These are phyloP conservation scores for Candida pseudoglaebosa DNA, from an alignment of 805 yeast genomes.

Conservation along the genomic window DNA sequence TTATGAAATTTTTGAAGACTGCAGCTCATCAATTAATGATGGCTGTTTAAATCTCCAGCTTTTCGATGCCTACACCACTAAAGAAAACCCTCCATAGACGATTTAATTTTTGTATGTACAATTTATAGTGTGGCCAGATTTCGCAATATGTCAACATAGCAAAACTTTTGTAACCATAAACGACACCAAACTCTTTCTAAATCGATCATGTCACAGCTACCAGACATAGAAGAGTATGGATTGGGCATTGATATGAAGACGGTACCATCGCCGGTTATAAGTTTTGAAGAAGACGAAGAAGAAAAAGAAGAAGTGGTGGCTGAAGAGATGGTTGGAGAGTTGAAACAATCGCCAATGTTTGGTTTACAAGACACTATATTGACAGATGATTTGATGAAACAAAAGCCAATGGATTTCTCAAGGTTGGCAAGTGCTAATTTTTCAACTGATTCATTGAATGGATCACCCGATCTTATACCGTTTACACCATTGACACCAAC, in stretches of 20 bases:
- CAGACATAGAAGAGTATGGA: constrained; percentile 1
- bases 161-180: too few relatives aligned
- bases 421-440: constrained; percentile 37
- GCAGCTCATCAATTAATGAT: constrained; percentile 23
- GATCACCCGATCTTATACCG: not conserved
- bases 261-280: not conserved
- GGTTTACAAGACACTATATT: not conserved
- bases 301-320: too few relatives aligned
- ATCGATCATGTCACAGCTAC: constrained; percentile 3
- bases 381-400: not conserved
- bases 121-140: not conserved
- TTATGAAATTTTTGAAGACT: constrained; percentile 35
- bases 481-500: constrained; percentile 8
- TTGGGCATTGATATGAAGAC: not conserved
- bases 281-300: not conserved
- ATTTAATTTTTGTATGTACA: too few relatives aligned
- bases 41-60: constrained; percentile 34
- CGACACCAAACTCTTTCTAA: too few relatives aligned
- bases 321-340: not conserved
- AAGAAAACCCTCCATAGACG: constrained; percentile 35
- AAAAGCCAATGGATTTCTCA: constrained; percentile 19
- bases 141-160: too few relatives aligned
- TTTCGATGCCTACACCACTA: constrained; percentile 39
- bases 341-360: constrained; percentile 2
- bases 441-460: constrained; percentile 30